Evolutionary conservation across 2,329 filamentous ascomycete genomes (phyloP).

Genomic region (Rhinocladiella similis): DNA sequence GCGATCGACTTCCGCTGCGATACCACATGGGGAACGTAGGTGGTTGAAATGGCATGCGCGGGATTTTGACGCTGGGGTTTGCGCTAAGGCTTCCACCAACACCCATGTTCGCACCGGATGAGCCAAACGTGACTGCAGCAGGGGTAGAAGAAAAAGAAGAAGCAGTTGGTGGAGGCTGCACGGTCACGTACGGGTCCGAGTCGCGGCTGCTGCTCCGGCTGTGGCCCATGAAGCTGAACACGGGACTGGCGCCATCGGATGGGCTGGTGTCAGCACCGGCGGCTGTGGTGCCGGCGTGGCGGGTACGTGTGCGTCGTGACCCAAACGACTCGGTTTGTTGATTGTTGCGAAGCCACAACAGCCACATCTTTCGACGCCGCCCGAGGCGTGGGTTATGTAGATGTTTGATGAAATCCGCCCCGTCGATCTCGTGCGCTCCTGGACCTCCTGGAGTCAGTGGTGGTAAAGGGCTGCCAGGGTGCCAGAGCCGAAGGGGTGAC

Average conservation of each 20-base stretch:
- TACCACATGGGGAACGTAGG: background rate
- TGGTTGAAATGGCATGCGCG: constrained; percentile 17
- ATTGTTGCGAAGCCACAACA: constrained; percentile 28
- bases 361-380: constrained; percentile 27
- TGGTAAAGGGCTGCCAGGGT: background rate
- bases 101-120: background rate
- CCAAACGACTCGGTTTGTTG: constrained; percentile 8
- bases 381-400: constrained; percentile 23
- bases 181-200: background rate
- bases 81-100: background rate
- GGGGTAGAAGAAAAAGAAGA: background rate
- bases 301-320: background rate
- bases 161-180: background rate
- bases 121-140: background rate
- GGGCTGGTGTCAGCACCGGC: background rate
- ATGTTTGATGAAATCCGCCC: constrained; percentile 21
- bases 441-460: background rate
- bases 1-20: background rate
- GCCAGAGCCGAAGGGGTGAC: too few relatives aligned
- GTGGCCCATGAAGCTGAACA: background rate
- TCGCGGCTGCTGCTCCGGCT: background rate
- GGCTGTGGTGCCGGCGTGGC: too few relatives aligned
- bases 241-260: background rate
- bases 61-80: constrained; percentile 3
- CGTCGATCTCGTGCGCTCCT: constrained; percentile 15